These are phyloP conservation scores for Globisporangium recalcitrans DNA, from an alignment of 352 stramenopile species.

Conservation along the genomic window DNA sequence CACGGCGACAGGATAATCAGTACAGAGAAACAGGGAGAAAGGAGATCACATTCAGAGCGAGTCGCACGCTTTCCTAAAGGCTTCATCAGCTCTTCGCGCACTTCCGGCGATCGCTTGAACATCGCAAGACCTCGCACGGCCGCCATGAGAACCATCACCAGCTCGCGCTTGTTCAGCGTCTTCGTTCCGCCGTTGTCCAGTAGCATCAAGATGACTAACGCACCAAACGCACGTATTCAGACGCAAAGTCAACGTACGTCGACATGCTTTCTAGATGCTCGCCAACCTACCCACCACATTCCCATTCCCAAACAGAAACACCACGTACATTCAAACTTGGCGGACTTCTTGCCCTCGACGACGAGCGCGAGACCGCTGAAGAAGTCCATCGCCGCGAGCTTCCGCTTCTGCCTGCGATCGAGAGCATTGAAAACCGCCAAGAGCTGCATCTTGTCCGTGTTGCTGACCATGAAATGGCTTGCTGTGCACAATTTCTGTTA, in stretches of 20 bases:
- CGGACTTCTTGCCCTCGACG: constrained; percentile 54
- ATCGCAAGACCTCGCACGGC: constrained; percentile 43
- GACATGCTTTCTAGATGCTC: no score
- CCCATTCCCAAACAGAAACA: no score
- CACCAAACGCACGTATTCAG: neutral
- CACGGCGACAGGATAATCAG: neutral
- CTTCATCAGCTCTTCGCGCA: constrained; percentile 29
- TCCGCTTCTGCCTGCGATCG: constrained; percentile 23
- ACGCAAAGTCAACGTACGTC: neutral
- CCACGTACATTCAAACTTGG: constrained; percentile 61
- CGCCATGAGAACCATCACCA: constrained; percentile 50
- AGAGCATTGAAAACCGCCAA: constrained; percentile 40
- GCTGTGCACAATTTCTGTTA: no score
- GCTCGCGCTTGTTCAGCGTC: constrained; percentile 53
- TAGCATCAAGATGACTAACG: constrained; percentile 47
- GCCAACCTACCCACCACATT: neutral
- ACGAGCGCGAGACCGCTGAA: constrained; percentile 55
- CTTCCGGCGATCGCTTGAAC: constrained; percentile 37
- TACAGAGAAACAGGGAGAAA: neutral
- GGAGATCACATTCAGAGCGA: neutral
- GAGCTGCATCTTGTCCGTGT: constrained; percentile 36
- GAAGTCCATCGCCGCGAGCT: constrained; percentile 45
- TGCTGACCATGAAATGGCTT: no score
- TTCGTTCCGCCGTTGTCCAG: constrained; percentile 59
- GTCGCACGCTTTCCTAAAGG: constrained; percentile 43